phyloP scores from a whole-genome alignment of 495 filamentous ascomycete genomes.

The Xylaria grammica region DNA sequence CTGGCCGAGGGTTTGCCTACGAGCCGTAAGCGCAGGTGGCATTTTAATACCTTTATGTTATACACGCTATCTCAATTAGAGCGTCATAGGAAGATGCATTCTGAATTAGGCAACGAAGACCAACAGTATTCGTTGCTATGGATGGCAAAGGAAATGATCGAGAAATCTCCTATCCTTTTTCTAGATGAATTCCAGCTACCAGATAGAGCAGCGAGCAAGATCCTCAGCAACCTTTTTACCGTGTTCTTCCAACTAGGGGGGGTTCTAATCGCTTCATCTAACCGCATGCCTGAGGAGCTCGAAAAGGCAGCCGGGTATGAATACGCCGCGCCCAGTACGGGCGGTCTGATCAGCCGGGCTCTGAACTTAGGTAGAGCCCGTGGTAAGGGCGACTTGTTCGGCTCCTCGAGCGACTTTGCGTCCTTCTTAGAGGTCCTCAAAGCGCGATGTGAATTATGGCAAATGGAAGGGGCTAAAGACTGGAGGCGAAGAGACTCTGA shows the following conservation, averaged over 20 bases:
- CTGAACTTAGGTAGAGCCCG: constrained; percentile 39
- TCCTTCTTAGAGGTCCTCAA: constrained; percentile 70
- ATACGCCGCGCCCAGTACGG: constrained; percentile 54
- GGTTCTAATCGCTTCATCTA: constrained; percentile 73
- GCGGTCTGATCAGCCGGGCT: constrained; percentile 55
- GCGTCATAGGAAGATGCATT: constrained; percentile 51
- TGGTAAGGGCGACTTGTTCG: constrained; percentile 47
- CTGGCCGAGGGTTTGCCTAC: constrained; percentile 71
- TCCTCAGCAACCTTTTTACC: constrained; percentile 72
- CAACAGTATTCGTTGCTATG: constrained; percentile 67
- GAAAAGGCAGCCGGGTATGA: constrained; percentile 68
- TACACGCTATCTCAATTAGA: constrained; percentile 69
- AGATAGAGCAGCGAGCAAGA: constrained; percentile 69
- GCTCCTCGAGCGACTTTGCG: constrained; percentile 66
- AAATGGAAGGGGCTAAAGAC: constrained; percentile 70
- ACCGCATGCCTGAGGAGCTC: constrained; percentile 75
- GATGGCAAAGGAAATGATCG: constrained; percentile 69
- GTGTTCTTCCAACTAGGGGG: constrained; percentile 75
- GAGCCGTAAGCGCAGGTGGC: constrained; percentile 68
- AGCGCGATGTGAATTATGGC: constrained; percentile 72
- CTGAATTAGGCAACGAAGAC: constrained; percentile 27
- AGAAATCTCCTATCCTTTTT: constrained; percentile 71
- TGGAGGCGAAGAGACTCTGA: constrained; percentile 62
- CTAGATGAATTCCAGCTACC: constrained; percentile 78
- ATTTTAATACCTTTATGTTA: constrained; percentile 80